phyloP scores from a whole-genome alignment of 2,329 filamentous ascomycete genomes.

The Colletotrichum aenigma region DNA sequence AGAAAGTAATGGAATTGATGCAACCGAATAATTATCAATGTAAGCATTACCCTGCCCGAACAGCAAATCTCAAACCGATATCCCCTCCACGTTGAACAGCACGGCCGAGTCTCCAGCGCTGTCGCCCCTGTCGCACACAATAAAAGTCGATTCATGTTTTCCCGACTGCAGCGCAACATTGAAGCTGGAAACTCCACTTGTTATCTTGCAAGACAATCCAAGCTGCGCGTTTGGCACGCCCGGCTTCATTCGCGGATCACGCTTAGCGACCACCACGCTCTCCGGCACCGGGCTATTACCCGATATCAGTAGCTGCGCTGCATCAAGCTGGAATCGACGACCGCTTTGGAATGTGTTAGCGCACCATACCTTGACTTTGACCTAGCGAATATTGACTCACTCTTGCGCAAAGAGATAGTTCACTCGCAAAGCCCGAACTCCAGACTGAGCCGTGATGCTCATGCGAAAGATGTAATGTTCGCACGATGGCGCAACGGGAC shows the following conservation, averaged over 20 bases:
- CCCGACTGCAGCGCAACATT: background rate
- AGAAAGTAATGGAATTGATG: too few relatives aligned
- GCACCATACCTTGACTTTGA: accelerated
- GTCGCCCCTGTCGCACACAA: too few relatives aligned
- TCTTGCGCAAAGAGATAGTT: background rate
- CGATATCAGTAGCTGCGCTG: background rate
- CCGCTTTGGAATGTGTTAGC: background rate
- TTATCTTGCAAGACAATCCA: background rate
- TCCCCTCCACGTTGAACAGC: too few relatives aligned
- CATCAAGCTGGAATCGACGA: background rate
- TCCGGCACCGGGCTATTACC: background rate
- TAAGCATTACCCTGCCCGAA: too few relatives aligned
- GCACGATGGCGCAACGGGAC: background rate
- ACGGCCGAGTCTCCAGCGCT: too few relatives aligned
- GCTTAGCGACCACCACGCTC: background rate
- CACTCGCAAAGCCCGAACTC: background rate
- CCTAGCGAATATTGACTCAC: accelerated
- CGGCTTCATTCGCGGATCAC: background rate
- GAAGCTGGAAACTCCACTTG: background rate
- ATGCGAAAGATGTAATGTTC: background rate
- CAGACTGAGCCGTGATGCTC: background rate
- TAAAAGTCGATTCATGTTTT: background rate
- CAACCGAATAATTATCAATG: too few relatives aligned
- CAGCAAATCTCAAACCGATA: too few relatives aligned
- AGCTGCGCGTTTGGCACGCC: background rate